Percentiles rank a stretch among this genome's conserved stretches.
phyloP scores from a whole-genome alignment of 257 asterid genomes.

The Petunia secreta region DNA sequence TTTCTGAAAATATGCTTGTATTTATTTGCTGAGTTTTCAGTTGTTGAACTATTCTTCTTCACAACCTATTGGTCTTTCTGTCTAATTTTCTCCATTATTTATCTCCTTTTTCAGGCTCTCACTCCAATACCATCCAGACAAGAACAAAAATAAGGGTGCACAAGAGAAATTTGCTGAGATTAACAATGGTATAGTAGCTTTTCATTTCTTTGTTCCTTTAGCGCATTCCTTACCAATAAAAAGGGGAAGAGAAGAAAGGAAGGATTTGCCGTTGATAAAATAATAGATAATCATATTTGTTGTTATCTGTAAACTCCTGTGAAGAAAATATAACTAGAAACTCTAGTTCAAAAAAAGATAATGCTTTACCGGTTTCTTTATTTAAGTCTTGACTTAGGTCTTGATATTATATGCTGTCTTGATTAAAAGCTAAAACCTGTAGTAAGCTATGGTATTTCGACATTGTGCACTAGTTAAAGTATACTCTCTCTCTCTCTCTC shows the following conservation, averaged over 20 bases:
- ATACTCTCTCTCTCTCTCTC: not conserved
- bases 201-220: conserved; percentile 16
- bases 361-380: not conserved
- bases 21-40: conserved; percentile 4
- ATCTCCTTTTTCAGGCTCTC: conserved; percentile 64
- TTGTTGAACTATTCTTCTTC: conserved; percentile 3
- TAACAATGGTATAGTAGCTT: conserved; percentile 64
- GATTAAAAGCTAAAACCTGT: not conserved
- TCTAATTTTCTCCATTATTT: not conserved
- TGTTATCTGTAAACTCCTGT: not conserved
- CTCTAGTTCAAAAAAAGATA: not conserved
- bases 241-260: not conserved
- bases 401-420: not conserved
- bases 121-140: conserved; percentile 95
- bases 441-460: not conserved
- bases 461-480: not conserved
- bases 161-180: conserved; percentile 93
- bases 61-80: not conserved
- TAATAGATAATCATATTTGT: not conserved
- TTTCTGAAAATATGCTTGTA: not conserved
- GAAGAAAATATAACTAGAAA: not conserved
- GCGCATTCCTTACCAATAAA: conserved; percentile 4
- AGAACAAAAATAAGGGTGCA: conserved; percentile 91
- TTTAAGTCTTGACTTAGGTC: not conserved
- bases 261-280: not conserved